Conservation (phyloP, 1,284 basidiomycete genomes). For the Xerocomus minutiporus region DNA sequence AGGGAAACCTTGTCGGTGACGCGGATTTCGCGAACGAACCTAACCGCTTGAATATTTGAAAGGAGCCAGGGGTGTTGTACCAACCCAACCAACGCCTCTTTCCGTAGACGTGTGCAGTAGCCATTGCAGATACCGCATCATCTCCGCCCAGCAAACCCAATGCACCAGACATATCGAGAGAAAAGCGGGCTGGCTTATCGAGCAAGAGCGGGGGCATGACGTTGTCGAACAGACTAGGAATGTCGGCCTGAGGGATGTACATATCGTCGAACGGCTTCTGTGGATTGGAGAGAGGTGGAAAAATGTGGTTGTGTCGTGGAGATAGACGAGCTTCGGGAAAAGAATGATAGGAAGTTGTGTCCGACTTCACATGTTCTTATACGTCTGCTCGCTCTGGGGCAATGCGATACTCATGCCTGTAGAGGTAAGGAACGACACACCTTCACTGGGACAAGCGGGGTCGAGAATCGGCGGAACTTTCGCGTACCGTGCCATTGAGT, state of each 20-base stretch:
- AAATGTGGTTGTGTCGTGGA: neutral
- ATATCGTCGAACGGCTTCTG: neutral
- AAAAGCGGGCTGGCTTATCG: neutral
- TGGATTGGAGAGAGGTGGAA: neutral
- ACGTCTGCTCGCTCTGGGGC: neutral
- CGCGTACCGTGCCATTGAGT: neutral
- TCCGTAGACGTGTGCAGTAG: constrained; percentile 20
- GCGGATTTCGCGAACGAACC: constrained; percentile 15
- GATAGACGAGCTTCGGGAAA: neutral
- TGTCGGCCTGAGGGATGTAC: neutral
- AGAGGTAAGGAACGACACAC: neutral
- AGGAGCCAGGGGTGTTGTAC: constrained; percentile 7
- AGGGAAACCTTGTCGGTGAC: constrained; percentile 5
- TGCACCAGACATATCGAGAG: constrained; percentile 18
- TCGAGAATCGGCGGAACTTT: neutral
- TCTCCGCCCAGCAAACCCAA: constrained; percentile 23
- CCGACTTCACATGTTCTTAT: neutral
- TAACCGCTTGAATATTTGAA: constrained; percentile 21
- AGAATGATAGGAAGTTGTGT: neutral
- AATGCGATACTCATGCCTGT: neutral
- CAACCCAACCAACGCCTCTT: neutral
- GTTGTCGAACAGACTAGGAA: neutral
- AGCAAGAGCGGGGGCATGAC: neutral
- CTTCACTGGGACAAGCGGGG: neutral
- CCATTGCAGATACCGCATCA: constrained; percentile 24